Evolutionary conservation across 2,329 filamentous ascomycete species (phyloP).

Genomic region (Coniochaeta hoffmannii): DNA sequence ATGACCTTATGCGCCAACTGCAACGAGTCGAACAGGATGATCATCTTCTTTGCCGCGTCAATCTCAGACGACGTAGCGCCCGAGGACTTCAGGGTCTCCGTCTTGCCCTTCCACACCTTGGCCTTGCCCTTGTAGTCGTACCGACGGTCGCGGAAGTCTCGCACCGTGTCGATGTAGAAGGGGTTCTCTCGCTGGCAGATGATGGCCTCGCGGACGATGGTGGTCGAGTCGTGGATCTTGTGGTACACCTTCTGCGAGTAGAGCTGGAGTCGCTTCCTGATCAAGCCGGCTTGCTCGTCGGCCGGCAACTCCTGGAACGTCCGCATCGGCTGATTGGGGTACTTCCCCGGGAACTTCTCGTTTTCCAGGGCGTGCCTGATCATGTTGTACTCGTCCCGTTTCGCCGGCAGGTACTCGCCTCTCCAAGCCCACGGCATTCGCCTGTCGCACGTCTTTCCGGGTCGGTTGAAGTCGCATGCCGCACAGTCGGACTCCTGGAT

Average conservation of each 20-base stretch:
- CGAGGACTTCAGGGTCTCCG: slow-evolving; percentile 73
- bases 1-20: slow-evolving; percentile 99
- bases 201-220: slow-evolving; percentile 88
- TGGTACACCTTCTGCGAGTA: slow-evolving; percentile 99
- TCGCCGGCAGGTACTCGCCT: slow-evolving; percentile 93
- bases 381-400: slow-evolving; percentile 99
- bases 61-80: slow-evolving; percentile 71
- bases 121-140: slow-evolving; percentile 99
- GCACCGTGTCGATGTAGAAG: slow-evolving; percentile 95
- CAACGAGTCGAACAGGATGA: slow-evolving; percentile 87
- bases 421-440: slow-evolving; percentile 96
- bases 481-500: slow-evolving; percentile 93
- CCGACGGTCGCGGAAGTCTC: slow-evolving; percentile 89
- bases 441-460: slow-evolving; percentile 93
- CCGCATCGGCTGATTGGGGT: slow-evolving; percentile 59
- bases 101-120: slow-evolving; percentile 98
- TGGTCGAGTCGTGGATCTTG: slow-evolving; percentile 94
- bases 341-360: slow-evolving; percentile 80
- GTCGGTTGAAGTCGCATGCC: slow-evolving; percentile 95
- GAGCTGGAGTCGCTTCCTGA: slow-evolving; percentile 81
- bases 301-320: slow-evolving; percentile 72
- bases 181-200: slow-evolving; percentile 98
- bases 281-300: slow-evolving; percentile 74
- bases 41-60: slow-evolving; percentile 98
- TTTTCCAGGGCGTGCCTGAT: slow-evolving; percentile 86